Base-by-base conservation (phyloP, 306 rosid species). In the apple (Malus domestica) region DNA sequence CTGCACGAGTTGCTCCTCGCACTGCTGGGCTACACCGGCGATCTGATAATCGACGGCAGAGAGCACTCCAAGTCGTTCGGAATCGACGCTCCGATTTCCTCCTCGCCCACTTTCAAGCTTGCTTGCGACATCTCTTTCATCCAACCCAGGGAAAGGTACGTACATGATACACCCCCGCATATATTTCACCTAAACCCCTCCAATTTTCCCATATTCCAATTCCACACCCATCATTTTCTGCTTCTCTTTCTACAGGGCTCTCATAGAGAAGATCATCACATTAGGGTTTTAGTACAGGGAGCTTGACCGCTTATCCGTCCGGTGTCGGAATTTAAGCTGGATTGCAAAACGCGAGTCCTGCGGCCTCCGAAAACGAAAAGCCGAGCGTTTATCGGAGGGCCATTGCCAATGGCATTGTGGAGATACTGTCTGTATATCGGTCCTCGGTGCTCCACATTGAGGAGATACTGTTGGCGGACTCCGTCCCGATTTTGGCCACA, bases 281-380 rank as follows among this genome's bases (percentile, higher is more conserved):
- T 82, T 95, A 79, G 99, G 99, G 70, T 95, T 95, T 85, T 92
- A 95, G 61, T 95, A 92, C 68, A 85, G 99, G 70, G 97, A 95
- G 83, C 87, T 92, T 12, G 98, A 95, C 40, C 91, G 97, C 3
- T 95, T 95, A 81, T 83, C 98, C 2, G 82, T 87, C 45, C 83
- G 87, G 82, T 95, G 92, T 79, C 87, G 96, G 74, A 90, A 92
- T 86, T 86, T 95, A 62, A 92, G 91, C 54, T 95, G 98, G 99
- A 89, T 95, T 61, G 82, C 72, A 25, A 10, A 82, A 83, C 82
- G 88, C 59, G 58, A 42, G 72, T 73, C 79, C 90, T 71, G 49
- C 77, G 18, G 67, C 73, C 25, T 82, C 38, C 15, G 80, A 81
- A 68, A 32, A 32, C 29, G 89, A 82, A 79, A 90, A 80, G 80